A percentile compares a stretch with the other conserved stretches of the same genome.
Conservation (phyloP, 345 rosid species). For the Eutrema japonicum region DNA sequence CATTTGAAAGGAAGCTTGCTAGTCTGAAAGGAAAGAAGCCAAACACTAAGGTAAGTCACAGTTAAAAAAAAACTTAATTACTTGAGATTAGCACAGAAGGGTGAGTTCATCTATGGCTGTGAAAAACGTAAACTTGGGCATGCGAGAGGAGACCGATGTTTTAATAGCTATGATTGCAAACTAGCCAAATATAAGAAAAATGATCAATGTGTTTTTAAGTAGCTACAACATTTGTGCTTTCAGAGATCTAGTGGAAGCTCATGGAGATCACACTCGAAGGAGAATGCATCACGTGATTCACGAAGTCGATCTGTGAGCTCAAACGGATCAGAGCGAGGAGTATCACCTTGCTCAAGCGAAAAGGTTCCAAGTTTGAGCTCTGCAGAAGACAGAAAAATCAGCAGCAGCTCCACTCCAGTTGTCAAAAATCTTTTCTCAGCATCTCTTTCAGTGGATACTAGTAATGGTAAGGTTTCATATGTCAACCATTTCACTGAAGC, state of each 20-base stretch:
- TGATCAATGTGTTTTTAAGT: constrained; percentile 15
- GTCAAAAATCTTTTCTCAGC: constrained; percentile 57
- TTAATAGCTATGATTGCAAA: not conserved
- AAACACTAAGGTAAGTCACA: constrained; percentile 53
- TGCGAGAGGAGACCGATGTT: not conserved
- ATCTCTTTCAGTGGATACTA: constrained; percentile 48
- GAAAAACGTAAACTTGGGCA: not conserved
- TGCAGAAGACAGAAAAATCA: constrained; percentile 41
- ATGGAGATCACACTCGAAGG: constrained; percentile 52
- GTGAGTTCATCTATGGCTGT: not conserved
- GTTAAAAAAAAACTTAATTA: not conserved
- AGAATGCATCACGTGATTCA: constrained; percentile 52
- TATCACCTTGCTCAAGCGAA: constrained; percentile 47
- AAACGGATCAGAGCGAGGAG: constrained; percentile 55
- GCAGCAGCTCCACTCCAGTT: constrained; percentile 48
- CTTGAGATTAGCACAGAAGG: not conserved
- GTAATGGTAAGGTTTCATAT: constrained; percentile 46
- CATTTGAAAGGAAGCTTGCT: constrained; percentile 88
- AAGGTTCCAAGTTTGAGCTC: constrained; percentile 42
- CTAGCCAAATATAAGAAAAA: constrained; percentile 13
- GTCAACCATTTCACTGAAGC: constrained; percentile 8
- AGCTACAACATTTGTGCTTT: constrained; percentile 17
- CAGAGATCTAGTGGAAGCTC: constrained; percentile 59
- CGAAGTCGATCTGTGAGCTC: constrained; percentile 61
- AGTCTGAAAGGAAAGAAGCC: constrained; percentile 59